A percentile compares a stretch with the other conserved stretches of the same genome.
Conservation (phyloP, 2,329 filamentous ascomycete species). For the Acephala macrosclerotiorum region DNA sequence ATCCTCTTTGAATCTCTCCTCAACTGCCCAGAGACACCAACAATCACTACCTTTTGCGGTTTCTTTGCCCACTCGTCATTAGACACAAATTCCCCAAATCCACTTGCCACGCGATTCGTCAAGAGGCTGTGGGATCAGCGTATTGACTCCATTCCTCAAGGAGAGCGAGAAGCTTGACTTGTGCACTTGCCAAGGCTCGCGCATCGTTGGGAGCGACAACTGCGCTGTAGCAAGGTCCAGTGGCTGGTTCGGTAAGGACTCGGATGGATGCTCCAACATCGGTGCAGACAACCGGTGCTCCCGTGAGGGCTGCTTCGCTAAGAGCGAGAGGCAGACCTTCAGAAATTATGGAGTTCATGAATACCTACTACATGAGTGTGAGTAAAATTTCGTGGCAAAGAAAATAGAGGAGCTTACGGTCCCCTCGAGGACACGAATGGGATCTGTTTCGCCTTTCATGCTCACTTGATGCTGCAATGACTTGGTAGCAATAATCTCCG, state of each 20-base stretch:
- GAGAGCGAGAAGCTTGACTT: conserved; percentile 67
- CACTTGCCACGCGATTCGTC: background rate
- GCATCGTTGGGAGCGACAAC: conserved; percentile 71
- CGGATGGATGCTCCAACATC: conserved; percentile 62
- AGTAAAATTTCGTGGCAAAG: background rate
- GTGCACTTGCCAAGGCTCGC: conserved; percentile 64
- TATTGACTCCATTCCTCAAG: conserved; percentile 67
- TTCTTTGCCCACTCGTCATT: conserved; percentile 13
- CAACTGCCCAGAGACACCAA: conserved; percentile 2
- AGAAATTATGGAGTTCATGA: conserved; percentile 59
- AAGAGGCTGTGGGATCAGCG: conserved; percentile 47
- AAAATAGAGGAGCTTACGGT: conserved; percentile 10
- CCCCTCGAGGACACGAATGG: conserved; percentile 47
- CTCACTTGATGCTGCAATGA: conserved; percentile 36
- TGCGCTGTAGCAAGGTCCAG: conserved; percentile 60
- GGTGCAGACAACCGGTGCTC: conserved; percentile 62
- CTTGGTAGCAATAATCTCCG: conserved; percentile 45
- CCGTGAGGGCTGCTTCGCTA: conserved; percentile 61
- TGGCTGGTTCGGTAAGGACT: conserved; percentile 59
- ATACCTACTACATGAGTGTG: conserved; percentile 18
- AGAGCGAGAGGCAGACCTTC: conserved; percentile 63
- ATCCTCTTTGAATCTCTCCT: conserved; percentile 3
- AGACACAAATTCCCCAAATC: background rate
- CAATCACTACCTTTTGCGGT: background rate
- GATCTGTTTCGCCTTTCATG: conserved; percentile 52